Percentiles rank a stretch among this genome's conserved stretches.
phyloP scores from a whole-genome alignment of 768 basidiomycete species.

The Tricholoma saponaceum region DNA sequence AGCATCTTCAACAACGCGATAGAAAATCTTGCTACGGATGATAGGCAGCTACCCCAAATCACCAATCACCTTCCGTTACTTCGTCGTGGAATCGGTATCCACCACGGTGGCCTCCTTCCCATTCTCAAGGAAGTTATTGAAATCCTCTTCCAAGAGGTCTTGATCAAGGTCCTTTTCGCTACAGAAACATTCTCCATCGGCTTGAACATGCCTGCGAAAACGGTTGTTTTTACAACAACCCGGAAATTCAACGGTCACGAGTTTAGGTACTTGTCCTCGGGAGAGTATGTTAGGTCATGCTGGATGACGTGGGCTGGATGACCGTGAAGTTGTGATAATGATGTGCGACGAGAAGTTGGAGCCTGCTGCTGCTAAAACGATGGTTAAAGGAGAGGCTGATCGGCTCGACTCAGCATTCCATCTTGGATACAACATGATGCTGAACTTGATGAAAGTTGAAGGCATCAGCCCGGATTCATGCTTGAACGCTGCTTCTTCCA shows the following conservation, averaged over 20 bases:
- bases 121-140: constrained; percentile 99
- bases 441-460: constrained; percentile 98
- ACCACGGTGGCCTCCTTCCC: constrained; percentile 95
- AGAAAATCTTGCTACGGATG: constrained; percentile 79
- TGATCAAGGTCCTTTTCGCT: constrained; percentile 97
- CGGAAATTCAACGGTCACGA: constrained; percentile 96
- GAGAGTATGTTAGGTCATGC: constrained; percentile 99
- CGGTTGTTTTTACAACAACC: constrained; percentile 94
- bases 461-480: constrained; percentile 98
- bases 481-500: constrained; percentile 97
- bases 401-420: constrained; percentile 97
- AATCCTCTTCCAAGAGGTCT: constrained; percentile 96
- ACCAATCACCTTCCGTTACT: constrained; percentile 88
- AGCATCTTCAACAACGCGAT: constrained; percentile 96
- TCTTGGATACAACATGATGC: constrained; percentile 97
- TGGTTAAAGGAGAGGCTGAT: constrained; percentile 99
- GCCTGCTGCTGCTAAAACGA: constrained; percentile 83
- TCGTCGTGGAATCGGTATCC: constrained; percentile 94
- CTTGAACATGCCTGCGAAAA: constrained; percentile 99
- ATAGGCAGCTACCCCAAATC: constrained; percentile 91
- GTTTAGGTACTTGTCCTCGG: constrained; percentile 87
- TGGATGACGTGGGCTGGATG: constrained; percentile 93
- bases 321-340: constrained; percentile 99
- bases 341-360: constrained; percentile 99
- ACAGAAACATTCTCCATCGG: constrained; percentile 99